Evolutionary conservation across 306 rosid species (phyloP).

Genomic region (Quercus parvula): DNA sequence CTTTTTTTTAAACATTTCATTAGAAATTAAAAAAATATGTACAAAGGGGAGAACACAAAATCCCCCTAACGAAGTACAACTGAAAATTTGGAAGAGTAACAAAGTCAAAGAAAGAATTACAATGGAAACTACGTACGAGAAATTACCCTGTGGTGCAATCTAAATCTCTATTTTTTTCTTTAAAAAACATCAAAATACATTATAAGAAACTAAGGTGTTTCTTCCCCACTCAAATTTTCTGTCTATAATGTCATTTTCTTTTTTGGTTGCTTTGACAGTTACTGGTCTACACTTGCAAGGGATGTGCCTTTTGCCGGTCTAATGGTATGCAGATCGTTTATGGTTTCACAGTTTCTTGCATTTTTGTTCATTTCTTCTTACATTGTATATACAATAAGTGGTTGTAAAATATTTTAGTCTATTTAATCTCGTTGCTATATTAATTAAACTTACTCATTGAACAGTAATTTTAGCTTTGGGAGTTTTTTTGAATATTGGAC

Average conservation of each 20-base stretch:
- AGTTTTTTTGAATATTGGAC: background rate
- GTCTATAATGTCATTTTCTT: slow-evolving; percentile 11
- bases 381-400: background rate
- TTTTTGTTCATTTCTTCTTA: background rate
- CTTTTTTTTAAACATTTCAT: background rate
- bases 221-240: background rate
- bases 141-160: no score
- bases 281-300: slow-evolving; percentile 82
- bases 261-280: slow-evolving; percentile 50
- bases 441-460: background rate
- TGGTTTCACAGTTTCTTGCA: background rate
- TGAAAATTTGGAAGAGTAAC: background rate
- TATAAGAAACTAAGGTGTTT: no score
- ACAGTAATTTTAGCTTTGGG: background rate
- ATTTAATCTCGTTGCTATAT: background rate
- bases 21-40: background rate
- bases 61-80: background rate
- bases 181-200: no score
- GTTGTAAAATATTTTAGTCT: slow-evolving; percentile 1
- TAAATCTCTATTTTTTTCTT: no score
- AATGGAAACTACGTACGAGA: no score
- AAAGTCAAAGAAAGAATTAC: no score
- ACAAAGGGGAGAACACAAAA: background rate
- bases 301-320: slow-evolving; percentile 94
- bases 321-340: slow-evolving; percentile 49